phyloP scores from a whole-genome alignment of 352 stramenopile genomes.

The Phytophthora fragariae region DNA sequence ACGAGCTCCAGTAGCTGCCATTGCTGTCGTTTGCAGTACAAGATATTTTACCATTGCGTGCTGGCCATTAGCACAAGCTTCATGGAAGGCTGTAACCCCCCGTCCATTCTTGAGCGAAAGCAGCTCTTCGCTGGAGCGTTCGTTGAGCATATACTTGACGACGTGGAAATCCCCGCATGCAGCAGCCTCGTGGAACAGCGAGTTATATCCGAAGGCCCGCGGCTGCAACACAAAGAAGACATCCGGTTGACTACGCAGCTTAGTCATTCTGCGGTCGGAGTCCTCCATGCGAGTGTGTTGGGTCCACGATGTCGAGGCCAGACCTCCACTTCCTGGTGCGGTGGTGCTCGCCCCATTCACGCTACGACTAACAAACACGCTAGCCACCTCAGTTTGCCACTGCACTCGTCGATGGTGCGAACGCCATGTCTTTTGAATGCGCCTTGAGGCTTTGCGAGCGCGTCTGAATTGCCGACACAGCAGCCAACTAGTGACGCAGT shows the following conservation, averaged over 20 bases:
- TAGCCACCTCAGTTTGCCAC: conserved; percentile 59
- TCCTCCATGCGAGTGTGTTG: conserved; percentile 75
- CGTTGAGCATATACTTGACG: conserved; percentile 76
- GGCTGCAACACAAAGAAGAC: conserved; percentile 68
- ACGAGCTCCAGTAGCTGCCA: neutral
- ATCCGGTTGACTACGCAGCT: conserved; percentile 52
- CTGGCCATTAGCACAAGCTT: conserved; percentile 66
- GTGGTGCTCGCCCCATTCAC: conserved; percentile 2
- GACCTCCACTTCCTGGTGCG: conserved; percentile 18
- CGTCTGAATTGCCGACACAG: conserved; percentile 53
- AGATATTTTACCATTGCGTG: conserved; percentile 83
- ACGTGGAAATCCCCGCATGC: conserved; percentile 78
- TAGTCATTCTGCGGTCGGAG: conserved; percentile 66
- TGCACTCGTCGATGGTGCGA: conserved; percentile 41
- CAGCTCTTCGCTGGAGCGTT: conserved; percentile 35
- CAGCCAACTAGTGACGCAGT: conserved; percentile 63
- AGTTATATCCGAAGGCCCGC: conserved; percentile 64
- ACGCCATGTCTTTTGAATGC: conserved; percentile 57
- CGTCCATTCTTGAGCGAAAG: conserved; percentile 60
- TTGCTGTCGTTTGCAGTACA: conserved; percentile 19
- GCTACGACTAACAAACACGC: conserved; percentile 50
- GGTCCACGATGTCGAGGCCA: conserved; percentile 39
- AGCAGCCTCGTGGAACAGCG: conserved; percentile 74
- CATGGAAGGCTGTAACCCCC: conserved; percentile 74
- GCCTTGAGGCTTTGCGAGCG: conserved; percentile 31